Evolutionary conservation across 192 early-diverging fungal species (phyloP).

Genomic region (Dimargaris cristalligena): DNA sequence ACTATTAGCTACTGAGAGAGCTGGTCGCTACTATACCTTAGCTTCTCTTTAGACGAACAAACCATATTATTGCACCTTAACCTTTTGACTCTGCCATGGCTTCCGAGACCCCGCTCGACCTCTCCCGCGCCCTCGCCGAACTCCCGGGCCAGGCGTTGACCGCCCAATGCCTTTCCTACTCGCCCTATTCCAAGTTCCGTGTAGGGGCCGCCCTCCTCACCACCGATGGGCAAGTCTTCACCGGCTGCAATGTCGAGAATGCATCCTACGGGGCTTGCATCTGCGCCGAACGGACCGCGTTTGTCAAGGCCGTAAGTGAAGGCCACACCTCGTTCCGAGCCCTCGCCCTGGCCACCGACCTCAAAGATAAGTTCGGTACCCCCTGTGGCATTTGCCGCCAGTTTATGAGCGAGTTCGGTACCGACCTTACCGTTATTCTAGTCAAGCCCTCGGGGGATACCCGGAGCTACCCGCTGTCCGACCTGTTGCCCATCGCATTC

Average conservation of each 20-base stretch:
- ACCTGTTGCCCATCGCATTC: too few species aligned
- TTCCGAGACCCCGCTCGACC: too few species aligned
- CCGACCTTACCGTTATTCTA: conserved; percentile 13
- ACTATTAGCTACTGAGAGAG: too few species aligned
- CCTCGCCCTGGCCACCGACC: conserved; percentile 28
- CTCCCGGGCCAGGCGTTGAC: too few species aligned
- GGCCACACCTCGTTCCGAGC: conserved; percentile 29
- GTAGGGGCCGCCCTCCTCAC: not conserved
- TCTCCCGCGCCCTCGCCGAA: too few species aligned
- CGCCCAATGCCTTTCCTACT: too few species aligned
- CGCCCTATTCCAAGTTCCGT: not conserved
- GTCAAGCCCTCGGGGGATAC: too few species aligned
- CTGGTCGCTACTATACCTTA: too few species aligned
- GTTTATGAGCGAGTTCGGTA: conserved; percentile 40
- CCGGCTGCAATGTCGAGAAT: conserved; percentile 40
- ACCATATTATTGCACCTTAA: too few species aligned
- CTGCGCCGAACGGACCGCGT: conserved; percentile 39
- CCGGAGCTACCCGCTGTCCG: too few species aligned
- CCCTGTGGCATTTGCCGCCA: conserved; percentile 41
- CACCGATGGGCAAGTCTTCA: not conserved
- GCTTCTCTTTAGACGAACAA: too few species aligned
- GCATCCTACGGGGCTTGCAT: conserved; percentile 32
- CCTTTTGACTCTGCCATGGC: too few species aligned
- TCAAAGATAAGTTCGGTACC: conserved; percentile 20
- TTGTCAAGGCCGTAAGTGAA: conserved; percentile 38